Percentiles rank a stretch among this genome's conserved stretches.
Conservation (phyloP, 345 rosid genomes). For the Citrus reticulata region DNA sequence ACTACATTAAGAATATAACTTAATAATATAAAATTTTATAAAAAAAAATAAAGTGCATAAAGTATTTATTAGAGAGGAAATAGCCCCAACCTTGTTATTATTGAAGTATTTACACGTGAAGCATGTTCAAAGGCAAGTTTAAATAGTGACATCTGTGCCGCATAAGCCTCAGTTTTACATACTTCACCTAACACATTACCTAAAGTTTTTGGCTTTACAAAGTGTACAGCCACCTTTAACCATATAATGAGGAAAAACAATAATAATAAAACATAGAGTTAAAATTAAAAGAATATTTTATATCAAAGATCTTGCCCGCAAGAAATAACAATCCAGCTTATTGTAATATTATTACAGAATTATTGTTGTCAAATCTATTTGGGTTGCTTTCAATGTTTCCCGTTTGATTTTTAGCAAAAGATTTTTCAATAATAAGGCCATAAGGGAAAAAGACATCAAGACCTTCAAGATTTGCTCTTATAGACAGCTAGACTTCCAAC, state of each 20-base stretch:
- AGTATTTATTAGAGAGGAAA: no score
- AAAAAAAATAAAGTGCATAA: no score
- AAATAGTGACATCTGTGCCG: slow-evolving; percentile 28
- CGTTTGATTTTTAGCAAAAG: not conserved
- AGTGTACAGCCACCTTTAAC: slow-evolving; percentile 4
- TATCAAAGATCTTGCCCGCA: slow-evolving; percentile 21
- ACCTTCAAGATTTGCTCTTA: no score
- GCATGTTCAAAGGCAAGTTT: slow-evolving; percentile 20
- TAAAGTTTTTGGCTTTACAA: slow-evolving; percentile 29
- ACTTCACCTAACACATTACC: slow-evolving; percentile 34
- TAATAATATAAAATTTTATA: no score
- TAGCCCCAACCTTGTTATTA: no score
- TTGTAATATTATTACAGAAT: not conserved
- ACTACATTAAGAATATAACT: no score
- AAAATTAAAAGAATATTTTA: not conserved
- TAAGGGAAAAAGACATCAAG: no score
- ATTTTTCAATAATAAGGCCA: no score
- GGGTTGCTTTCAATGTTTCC: not conserved
- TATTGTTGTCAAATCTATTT: not conserved
- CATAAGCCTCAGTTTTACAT: not conserved
- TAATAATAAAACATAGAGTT: not conserved
- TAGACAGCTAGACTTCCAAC: no score
- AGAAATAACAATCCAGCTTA: slow-evolving; percentile 17
- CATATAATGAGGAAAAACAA: not conserved
- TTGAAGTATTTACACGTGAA: slow-evolving; percentile 14